A percentile compares a stretch with the other conserved stretches of the same genome.
phyloP scores from a whole-genome alignment of 176 grass and related monocot species.

The Cenchrus fungigraminus region DNA sequence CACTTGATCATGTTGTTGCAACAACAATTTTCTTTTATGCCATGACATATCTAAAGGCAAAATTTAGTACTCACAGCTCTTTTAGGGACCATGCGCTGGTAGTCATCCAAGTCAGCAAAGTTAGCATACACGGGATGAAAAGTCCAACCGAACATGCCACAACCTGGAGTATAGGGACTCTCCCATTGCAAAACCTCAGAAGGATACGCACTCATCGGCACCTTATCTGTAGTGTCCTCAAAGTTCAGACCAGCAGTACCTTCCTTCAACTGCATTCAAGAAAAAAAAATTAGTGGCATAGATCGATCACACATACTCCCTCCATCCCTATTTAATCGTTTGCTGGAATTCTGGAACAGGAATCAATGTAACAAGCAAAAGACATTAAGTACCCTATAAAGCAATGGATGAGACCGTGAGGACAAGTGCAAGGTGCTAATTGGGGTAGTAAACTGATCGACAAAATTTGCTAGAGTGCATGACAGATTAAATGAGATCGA shows the following conservation, averaged over 20 bases:
- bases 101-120: not conserved
- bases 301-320: not conserved
- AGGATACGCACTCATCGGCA: not conserved
- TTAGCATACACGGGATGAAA: not conserved
- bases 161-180: not conserved
- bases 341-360: no score
- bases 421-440: no score
- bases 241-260: not conserved
- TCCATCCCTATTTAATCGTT: no score
- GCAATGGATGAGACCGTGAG: no score
- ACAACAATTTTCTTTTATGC: no score
- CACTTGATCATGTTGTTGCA: no score
- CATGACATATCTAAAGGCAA: not conserved
- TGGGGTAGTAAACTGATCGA: no score
- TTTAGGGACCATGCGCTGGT: not conserved
- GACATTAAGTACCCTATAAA: no score
- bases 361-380: no score
- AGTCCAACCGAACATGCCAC: not conserved
- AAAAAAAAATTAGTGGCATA: not conserved
- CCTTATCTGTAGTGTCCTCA: not conserved
- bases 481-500: no score
- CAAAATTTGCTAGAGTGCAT: not conserved
- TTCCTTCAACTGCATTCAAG: not conserved
- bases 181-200: not conserved
- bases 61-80: not conserved